Evolutionary conservation across 2,329 filamentous ascomycete species (phyloP).

Genomic region (Phyllosticta capitalensis): DNA sequence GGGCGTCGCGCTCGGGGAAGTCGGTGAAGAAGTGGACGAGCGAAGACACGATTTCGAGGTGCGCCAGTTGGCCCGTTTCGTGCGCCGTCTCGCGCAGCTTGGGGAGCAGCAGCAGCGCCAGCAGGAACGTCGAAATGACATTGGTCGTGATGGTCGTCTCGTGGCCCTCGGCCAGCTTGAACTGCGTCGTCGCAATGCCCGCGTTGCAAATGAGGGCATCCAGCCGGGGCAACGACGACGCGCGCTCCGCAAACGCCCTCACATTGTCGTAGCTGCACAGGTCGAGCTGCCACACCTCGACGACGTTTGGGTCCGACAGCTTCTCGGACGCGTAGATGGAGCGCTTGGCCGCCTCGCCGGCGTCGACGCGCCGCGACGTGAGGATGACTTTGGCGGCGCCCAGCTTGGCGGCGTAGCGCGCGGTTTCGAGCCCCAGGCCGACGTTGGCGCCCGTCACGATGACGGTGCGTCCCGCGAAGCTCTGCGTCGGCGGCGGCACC

Average conservation of each 20-base stretch:
- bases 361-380: constrained; percentile 33
- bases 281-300: constrained; percentile 40
- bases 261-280: constrained; percentile 28
- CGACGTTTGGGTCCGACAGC: constrained; percentile 17
- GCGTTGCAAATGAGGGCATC: constrained; percentile 33
- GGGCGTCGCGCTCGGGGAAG: constrained; percentile 6
- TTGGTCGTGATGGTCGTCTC: constrained; percentile 31
- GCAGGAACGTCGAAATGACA: constrained; percentile 30
- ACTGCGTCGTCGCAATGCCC: constrained; percentile 22
- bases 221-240: constrained; percentile 19
- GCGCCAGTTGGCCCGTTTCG: not conserved
- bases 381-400: constrained; percentile 36
- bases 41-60: constrained; percentile 13
- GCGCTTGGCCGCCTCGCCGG: constrained; percentile 35
- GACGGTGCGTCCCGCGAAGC: constrained; percentile 29
- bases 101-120: constrained; percentile 22
- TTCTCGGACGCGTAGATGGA: constrained; percentile 29
- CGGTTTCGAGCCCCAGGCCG: constrained; percentile 39
- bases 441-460: constrained; percentile 41
- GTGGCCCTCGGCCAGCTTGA: constrained; percentile 19
- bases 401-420: constrained; percentile 33
- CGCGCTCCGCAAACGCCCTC: constrained; percentile 22
- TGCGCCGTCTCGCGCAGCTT: constrained; percentile 15
- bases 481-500: constrained; percentile 20
- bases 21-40: constrained; percentile 12